Evolutionary conservation across 345 rosid genomes (phyloP), one percentile per base, ranked within the genome.

Genomic region (Physaria fendleri): DNA sequence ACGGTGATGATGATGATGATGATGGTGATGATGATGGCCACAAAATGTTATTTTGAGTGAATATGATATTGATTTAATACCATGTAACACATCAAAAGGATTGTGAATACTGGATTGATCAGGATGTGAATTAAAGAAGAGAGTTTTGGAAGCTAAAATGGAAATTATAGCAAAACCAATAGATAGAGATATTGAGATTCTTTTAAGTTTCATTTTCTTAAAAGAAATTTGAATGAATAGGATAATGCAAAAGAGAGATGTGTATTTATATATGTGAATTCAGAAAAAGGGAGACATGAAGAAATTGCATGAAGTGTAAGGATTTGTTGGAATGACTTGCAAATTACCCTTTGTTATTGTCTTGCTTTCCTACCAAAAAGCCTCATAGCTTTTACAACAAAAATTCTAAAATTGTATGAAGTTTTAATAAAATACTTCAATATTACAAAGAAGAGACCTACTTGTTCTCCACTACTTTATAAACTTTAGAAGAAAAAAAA

Each of bases 301-400:
- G 83, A 77, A 64, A 89, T 81, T 83, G 68, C 60, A 72, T 72
- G 83, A 87, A 83, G 94, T 74, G 78, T 56, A 91, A 75, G 91
- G 71, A 55, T 82, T 46, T 69, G 82, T 69, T 87, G 62, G 77
- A 84, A 79, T 87, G 87, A 39, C 98, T 91, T 91, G 81, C 91
- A 91, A 85, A 85, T 77, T 80, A 91, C 91, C 81, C 81, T 73
- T 69, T 55, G 74, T 13, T 34, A 56, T 35, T 28, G 48, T 57
- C n/a, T 71, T 50, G 55, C 59, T 64, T 71, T 59, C 75, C 71
- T 12, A 65, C 62, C 75, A 51, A 29, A 59, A 34, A 24, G 47
- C 40, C 62, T 44, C 59, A 23, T 28, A 45, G 17, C 37, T 13
- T 48, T 0, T 40, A 40, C 20, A 16, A 47, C 15, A 25, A 33